phyloP scores from a whole-genome alignment of 805 yeast species.

The Metschnikowia corniflorae region DNA sequence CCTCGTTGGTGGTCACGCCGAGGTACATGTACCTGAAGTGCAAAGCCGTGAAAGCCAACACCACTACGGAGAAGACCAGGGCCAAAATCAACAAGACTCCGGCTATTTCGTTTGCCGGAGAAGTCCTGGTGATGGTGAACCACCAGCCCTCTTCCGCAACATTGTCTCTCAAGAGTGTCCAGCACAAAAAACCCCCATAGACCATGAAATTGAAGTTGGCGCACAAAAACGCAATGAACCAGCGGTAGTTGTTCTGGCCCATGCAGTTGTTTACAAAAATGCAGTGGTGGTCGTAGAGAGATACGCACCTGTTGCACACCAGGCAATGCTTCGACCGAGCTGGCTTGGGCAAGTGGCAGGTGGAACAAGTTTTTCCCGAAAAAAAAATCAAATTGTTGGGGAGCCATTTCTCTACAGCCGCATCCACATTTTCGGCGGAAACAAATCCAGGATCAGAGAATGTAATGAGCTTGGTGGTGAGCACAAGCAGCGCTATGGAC shows the following conservation, averaged over 20 bases:
- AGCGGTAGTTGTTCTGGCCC: slow-evolving; percentile 61
- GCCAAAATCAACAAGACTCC: slow-evolving; percentile 46
- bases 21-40: slow-evolving; percentile 44
- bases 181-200: slow-evolving; percentile 42
- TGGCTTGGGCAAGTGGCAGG: slow-evolving; percentile 48
- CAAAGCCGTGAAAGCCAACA: slow-evolving; percentile 35
- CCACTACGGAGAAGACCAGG: slow-evolving; percentile 41
- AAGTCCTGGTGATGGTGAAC: slow-evolving; percentile 24
- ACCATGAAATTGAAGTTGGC: slow-evolving; percentile 39
- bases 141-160: slow-evolving; percentile 15
- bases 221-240: slow-evolving; percentile 53
- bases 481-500: slow-evolving; percentile 30
- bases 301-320: slow-evolving; percentile 53
- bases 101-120: slow-evolving; percentile 33
- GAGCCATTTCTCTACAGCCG: slow-evolving; percentile 21
- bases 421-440: slow-evolving; percentile 11
- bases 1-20: slow-evolving; percentile 77
- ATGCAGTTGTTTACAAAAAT: slow-evolving; percentile 71
- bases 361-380: slow-evolving; percentile 42
- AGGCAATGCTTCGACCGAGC: slow-evolving; percentile 65
- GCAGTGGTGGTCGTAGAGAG: slow-evolving; percentile 58
- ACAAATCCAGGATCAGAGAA: slow-evolving; percentile 44
- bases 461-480: slow-evolving; percentile 36
- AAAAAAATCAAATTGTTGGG: slow-evolving; percentile 54
- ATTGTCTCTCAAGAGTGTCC: slow-evolving; percentile 17